Evolutionary conservation across 352 stramenopile species (phyloP), one percentile per base, ranked within the genome.

Genomic region (Phytophthora hybrid): DNA sequence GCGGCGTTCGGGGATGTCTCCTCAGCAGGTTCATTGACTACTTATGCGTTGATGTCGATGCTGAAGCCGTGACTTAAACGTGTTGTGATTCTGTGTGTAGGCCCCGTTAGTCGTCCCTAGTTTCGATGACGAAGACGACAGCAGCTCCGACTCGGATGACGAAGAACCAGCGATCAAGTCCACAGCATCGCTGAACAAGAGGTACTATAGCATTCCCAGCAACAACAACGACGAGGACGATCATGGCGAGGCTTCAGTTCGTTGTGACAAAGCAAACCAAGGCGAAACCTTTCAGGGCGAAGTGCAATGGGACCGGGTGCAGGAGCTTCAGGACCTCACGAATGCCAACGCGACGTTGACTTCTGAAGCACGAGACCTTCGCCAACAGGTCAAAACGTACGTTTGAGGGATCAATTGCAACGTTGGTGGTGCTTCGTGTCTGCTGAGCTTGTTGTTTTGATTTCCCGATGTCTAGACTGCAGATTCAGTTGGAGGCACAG

Each of bases 401-500:
- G 61, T 62, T 60, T 51, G 14, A 41, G 18, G 11, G 14, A 46
- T 4, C 4, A 34, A 32, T 14, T 58, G 52, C n/a, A 21, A 6
- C 3, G 26, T 13, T 26, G 26, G 8, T 59, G 14, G 13, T 6
- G 14, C 41, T 41, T 37, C 52, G 14, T 6, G 19, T 23, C 21
- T 11, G 14, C 26, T 37, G 11, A 39, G 58, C 16, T 55, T 63
- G 21, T 14, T 18, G 53, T 41, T 5, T 46, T 19, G 9, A 53
- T 19, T 54, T 4, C 23, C 34, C 3, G 23, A 10, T 54, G 14
- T 60, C 59, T 51, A 93, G 86, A 2, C 66, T 93, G 23, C 80
- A 95, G 72, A 85, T 95, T 49, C 80, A 92, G 32, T 66, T 92
- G 1, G 88, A 95, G 46, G 87, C 80, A 5, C 64, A 91, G n/a